A percentile compares a stretch with the other conserved stretches of the same genome.
Conservation (phyloP, 345 rosid species). For the Salix viminalis region DNA sequence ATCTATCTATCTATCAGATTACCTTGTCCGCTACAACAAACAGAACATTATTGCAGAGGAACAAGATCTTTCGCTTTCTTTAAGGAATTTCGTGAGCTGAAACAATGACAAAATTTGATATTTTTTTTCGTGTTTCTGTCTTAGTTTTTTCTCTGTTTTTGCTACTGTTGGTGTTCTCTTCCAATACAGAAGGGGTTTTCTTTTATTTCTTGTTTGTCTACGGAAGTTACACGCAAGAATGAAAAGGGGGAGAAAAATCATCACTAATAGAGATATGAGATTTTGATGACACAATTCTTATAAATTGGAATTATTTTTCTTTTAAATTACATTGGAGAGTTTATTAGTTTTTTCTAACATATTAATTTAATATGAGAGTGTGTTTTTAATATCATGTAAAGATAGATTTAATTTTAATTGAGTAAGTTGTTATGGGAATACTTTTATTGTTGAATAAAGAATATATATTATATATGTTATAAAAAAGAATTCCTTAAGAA, state of each 20-base stretch:
- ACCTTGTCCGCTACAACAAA: conserved; percentile 43
- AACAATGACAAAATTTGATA: not conserved
- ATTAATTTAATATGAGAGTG: too few species aligned
- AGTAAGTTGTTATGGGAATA: too few species aligned
- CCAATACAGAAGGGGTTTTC: not conserved
- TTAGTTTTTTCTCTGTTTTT: not conserved
- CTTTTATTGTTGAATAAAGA: too few species aligned
- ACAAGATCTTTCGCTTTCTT: conserved; percentile 26
- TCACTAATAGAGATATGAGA: not conserved
- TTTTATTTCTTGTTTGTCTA: conserved; percentile 8
- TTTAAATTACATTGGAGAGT: too few species aligned
- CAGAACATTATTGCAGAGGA: conserved; percentile 35
- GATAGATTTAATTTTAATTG: too few species aligned
- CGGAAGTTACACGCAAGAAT: conserved; percentile 33
- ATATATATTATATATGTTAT: too few species aligned
- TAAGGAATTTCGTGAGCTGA: not conserved
- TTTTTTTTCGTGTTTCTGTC: not conserved
- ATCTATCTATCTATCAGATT: conserved; percentile 15
- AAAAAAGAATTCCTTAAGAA: not conserved
- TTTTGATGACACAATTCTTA: too few species aligned
- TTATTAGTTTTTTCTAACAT: too few species aligned
- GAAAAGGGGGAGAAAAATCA: not conserved
- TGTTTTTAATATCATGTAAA: too few species aligned
- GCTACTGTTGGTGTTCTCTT: not conserved
- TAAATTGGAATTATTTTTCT: not conserved